A percentile compares a stretch with the other conserved stretches of the same genome.
Conservation (phyloP, 306 rosid genomes). For the Vigna nakashimae region DNA sequence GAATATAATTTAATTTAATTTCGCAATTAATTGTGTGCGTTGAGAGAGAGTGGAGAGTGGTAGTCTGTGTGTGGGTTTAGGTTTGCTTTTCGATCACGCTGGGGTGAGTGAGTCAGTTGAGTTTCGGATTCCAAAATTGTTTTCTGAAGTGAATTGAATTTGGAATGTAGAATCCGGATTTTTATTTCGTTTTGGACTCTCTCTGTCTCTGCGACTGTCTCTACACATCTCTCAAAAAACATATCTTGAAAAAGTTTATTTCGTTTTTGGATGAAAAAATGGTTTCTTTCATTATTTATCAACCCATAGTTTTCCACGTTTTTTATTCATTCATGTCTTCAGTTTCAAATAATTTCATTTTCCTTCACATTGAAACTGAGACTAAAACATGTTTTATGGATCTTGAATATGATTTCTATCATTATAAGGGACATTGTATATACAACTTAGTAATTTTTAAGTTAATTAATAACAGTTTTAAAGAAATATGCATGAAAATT, state of each 20-base stretch:
- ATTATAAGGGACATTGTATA: no score
- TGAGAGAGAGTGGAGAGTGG: constrained; percentile 18
- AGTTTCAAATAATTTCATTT: no score
- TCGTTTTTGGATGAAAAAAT: neutral
- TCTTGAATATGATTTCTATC: neutral
- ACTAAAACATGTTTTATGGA: no score
- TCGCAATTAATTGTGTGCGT: constrained; percentile 10
- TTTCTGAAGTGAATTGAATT: constrained; percentile 33
- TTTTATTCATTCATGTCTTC: neutral
- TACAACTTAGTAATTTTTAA: no score
- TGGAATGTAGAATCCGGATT: constrained; percentile 52
- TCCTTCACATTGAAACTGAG: no score
- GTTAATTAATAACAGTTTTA: no score
- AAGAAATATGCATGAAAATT: no score
- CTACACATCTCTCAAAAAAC: constrained; percentile 11
- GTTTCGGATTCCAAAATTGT: constrained; percentile 52
- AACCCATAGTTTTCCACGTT: neutral
- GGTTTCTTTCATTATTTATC: neutral
- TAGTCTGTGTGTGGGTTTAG: constrained; percentile 30
- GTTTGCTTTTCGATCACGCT: constrained; percentile 71
- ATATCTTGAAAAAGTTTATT: neutral
- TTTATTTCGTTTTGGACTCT: constrained; percentile 31
- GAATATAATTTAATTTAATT: neutral
- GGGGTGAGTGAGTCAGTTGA: constrained; percentile 6
- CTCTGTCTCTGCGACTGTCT: constrained; percentile 18